Evolutionary conservation across 495 filamentous ascomycete species (phyloP).

Genomic region (Annulohypoxylon bovei): DNA sequence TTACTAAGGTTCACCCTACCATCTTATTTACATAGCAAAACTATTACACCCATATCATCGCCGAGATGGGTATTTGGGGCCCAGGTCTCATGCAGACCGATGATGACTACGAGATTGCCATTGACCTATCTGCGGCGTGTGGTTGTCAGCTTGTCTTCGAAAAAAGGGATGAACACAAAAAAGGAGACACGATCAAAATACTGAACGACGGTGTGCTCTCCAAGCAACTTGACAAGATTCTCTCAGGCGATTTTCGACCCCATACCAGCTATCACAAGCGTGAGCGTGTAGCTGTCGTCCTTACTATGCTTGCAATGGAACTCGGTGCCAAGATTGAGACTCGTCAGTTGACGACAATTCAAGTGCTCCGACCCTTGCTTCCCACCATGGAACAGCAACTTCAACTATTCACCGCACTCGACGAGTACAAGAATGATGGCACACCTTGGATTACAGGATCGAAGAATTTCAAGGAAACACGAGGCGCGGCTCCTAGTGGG

Average conservation of each 20-base stretch:
- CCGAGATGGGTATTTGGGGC: slow-evolving; percentile 38
- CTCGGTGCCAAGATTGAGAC: slow-evolving; percentile 21
- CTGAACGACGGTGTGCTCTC: slow-evolving; percentile 29
- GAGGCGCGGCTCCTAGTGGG: neutral
- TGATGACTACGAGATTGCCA: slow-evolving; percentile 33
- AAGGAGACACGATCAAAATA: neutral
- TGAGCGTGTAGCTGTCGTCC: slow-evolving; percentile 29
- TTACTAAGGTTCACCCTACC: neutral
- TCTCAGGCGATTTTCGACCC: slow-evolving; percentile 17
- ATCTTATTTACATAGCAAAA: neutral
- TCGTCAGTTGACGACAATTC: slow-evolving; percentile 13
- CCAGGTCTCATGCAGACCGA: slow-evolving; percentile 36
- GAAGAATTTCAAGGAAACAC: slow-evolving; percentile 10
- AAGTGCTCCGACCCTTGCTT: slow-evolving; percentile 33
- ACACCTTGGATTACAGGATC: slow-evolving; percentile 32
- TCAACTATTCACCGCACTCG: slow-evolving; percentile 33
- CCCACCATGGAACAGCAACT: slow-evolving; percentile 38
- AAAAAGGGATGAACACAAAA: neutral
- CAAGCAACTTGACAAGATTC: slow-evolving; percentile 25
- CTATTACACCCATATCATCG: neutral
- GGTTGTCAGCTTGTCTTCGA: slow-evolving; percentile 10
- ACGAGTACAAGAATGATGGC: slow-evolving; percentile 40
- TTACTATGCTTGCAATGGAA: slow-evolving; percentile 34
- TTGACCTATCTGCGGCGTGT: slow-evolving; percentile 22
- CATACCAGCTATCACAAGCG: slow-evolving; percentile 21